These are phyloP conservation scores for Lathyrus tuberosus DNA, from an alignment of 306 rosid genomes.

Conservation along the genomic window DNA sequence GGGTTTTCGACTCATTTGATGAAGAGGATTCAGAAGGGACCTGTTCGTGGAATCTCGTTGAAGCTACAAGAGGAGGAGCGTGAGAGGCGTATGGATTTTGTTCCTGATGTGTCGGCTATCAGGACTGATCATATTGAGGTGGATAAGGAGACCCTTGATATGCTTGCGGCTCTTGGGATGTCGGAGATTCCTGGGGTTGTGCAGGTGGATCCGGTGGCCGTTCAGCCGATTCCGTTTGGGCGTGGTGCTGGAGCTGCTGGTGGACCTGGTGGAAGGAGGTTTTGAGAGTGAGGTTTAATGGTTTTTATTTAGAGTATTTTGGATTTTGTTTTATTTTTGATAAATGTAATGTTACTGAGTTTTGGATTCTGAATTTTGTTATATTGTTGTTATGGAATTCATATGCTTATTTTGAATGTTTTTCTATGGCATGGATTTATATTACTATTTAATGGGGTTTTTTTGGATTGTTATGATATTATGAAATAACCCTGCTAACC, in stretches of 20 bases:
- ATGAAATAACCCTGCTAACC: too few species aligned
- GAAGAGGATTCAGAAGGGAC: constrained; percentile 74
- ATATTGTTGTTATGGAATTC: background rate
- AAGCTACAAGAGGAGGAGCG: constrained; percentile 77
- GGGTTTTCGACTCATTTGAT: constrained; percentile 73
- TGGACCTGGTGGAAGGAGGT: constrained; percentile 51
- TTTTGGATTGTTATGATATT: too few species aligned
- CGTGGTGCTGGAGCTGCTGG: constrained; percentile 40
- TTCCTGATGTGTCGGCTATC: constrained; percentile 63
- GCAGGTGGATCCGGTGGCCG: constrained; percentile 48
- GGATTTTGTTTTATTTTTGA: background rate
- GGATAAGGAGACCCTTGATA: constrained; percentile 63
- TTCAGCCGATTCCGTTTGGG: constrained; percentile 43
- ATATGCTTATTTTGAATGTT: background rate
- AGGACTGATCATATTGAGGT: constrained; percentile 51
- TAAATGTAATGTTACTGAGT: background rate
- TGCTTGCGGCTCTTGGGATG: constrained; percentile 63
- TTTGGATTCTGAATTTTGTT: background rate
- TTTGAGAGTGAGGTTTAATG: background rate
- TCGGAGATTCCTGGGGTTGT: constrained; percentile 51
- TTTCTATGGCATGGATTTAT: background rate
- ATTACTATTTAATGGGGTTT: too few species aligned
- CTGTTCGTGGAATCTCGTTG: constrained; percentile 68
- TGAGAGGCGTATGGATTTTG: constrained; percentile 73
- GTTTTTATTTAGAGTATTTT: background rate